A percentile compares a stretch with the other conserved stretches of the same genome.
Evolutionary conservation across 2,329 filamentous ascomycete species (phyloP).

Genomic region (Paracoccidioides lutzii): DNA sequence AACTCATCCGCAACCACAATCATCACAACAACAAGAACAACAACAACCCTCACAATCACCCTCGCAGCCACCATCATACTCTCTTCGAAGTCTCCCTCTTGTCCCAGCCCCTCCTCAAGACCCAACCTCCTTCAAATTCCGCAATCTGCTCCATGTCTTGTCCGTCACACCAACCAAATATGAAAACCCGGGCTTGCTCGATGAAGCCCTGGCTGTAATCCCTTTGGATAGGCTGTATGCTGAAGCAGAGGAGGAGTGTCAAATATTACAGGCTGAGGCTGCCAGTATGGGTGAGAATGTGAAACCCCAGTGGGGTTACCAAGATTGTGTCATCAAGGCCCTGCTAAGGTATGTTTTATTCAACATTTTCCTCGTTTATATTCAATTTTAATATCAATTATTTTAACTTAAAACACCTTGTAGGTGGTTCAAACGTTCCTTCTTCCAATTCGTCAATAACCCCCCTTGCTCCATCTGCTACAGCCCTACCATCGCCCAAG

Average conservation of each 20-base stretch:
- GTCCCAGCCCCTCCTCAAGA: conserved; percentile 68
- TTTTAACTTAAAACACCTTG: too few species aligned
- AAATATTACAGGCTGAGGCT: conserved; percentile 76
- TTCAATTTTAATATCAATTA: conserved; percentile 7
- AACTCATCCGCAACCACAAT: not conserved
- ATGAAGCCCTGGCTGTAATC: conserved; percentile 77
- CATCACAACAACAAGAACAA: not conserved
- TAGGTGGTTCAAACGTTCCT: conserved; percentile 90
- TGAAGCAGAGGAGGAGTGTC: conserved; percentile 85
- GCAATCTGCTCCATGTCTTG: conserved; percentile 70
- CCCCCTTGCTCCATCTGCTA: conserved; percentile 71
- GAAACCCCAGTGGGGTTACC: conserved; percentile 87
- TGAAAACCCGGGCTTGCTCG: conserved; percentile 87
- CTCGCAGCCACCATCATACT: conserved; percentile 45
- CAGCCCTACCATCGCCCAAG: conserved; percentile 68
- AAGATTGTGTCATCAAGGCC: conserved; percentile 87
- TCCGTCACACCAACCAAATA: conserved; percentile 85
- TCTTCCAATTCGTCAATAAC: conserved; percentile 96
- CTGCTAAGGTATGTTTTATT: conserved; percentile 55
- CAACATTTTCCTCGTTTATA: conserved; percentile 10
- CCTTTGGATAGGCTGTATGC: conserved; percentile 83
- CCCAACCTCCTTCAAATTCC: conserved; percentile 57
- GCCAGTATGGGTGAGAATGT: conserved; percentile 70
- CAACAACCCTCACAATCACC: conserved; percentile 12
- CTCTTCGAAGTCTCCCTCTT: conserved; percentile 51